Percentiles rank a stretch among this genome's conserved stretches.
Conservation (phyloP, 2,329 filamentous ascomycete species). For the Pseudogymnoascus pannorum region DNA sequence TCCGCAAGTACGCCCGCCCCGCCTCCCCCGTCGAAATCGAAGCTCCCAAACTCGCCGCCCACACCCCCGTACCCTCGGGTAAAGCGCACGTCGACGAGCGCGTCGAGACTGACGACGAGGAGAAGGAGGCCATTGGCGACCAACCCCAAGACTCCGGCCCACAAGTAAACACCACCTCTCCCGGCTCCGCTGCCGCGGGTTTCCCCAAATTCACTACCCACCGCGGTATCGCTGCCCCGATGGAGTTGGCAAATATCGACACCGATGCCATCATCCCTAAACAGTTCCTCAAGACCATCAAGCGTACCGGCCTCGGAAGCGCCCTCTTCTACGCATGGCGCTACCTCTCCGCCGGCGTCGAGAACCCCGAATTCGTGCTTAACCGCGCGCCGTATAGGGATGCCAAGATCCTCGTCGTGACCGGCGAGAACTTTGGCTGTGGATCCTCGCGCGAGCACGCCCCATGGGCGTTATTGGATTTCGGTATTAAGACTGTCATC, state of each 20-base stretch:
- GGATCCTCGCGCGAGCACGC: slow-evolving; percentile 90
- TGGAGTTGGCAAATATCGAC: slow-evolving; percentile 87
- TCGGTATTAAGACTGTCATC: slow-evolving; percentile 90
- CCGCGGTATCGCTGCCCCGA: slow-evolving; percentile 78
- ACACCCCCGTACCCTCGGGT: slow-evolving; percentile 22
- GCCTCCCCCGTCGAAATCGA: slow-evolving; percentile 20
- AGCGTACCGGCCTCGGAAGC: slow-evolving; percentile 83
- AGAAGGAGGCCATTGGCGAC: slow-evolving; percentile 47
- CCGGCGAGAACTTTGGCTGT: slow-evolving; percentile 91
- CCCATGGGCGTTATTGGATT: slow-evolving; percentile 93
- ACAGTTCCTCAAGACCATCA: slow-evolving; percentile 98
- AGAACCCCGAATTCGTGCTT: slow-evolving; percentile 77
- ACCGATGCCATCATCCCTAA: slow-evolving; percentile 99
- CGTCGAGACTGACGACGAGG: slow-evolving; percentile 42
- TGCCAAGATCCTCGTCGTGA: slow-evolving; percentile 84
- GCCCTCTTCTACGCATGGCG: slow-evolving; percentile 84
- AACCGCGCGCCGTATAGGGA: slow-evolving; percentile 82
- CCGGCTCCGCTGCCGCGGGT: slow-evolving; percentile 46
- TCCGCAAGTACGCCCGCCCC: slow-evolving; percentile 61
- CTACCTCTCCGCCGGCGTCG: slow-evolving; percentile 64
- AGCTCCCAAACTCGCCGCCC: slow-evolving; percentile 24
- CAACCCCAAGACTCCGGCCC: slow-evolving; percentile 57
- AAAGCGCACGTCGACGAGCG: slow-evolving; percentile 48
- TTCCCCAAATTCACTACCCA: slow-evolving; percentile 78
- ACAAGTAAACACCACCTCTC: slow-evolving; percentile 54